phyloP scores from a whole-genome alignment of 768 basidiomycete genomes.

The Tephrocybe sp. region DNA sequence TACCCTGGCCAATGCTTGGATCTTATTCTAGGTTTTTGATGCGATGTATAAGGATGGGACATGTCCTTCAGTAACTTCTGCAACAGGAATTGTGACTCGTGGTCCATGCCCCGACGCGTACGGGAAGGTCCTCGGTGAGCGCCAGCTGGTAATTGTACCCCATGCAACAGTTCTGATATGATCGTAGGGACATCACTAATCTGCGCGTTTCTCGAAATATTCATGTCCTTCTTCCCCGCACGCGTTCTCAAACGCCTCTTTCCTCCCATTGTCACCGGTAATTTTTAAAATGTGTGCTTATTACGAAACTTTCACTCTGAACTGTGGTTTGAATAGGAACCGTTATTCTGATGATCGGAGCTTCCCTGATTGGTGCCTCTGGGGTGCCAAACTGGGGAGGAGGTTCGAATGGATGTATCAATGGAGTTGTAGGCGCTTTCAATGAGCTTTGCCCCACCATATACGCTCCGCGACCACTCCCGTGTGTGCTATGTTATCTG shows the following conservation, averaged over 20 bases:
- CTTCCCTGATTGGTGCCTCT: slow-evolving; percentile 69
- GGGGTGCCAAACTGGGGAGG: slow-evolving; percentile 85
- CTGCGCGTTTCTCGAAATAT: slow-evolving; percentile 80
- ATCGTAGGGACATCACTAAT: slow-evolving; percentile 66
- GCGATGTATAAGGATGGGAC: slow-evolving; percentile 79
- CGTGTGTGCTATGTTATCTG: slow-evolving; percentile 30
- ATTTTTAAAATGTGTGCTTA: slow-evolving; percentile 1
- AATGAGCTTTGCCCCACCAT: slow-evolving; percentile 74
- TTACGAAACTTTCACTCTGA: background rate
- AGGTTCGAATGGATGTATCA: slow-evolving; percentile 69
- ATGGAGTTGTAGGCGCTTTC: slow-evolving; percentile 59
- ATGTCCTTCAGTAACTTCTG: slow-evolving; percentile 55
- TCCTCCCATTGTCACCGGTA: slow-evolving; percentile 78
- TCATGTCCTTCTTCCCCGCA: slow-evolving; percentile 70
- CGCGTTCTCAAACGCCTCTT: slow-evolving; percentile 63
- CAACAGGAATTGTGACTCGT: slow-evolving; percentile 59
- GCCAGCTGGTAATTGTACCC: background rate
- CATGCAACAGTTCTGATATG: background rate
- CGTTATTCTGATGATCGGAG: slow-evolving; percentile 79
- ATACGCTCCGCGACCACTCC: slow-evolving; percentile 65
- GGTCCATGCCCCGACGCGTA: slow-evolving; percentile 77
- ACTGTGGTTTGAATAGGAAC: slow-evolving; percentile 42
- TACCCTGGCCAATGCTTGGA: background rate
- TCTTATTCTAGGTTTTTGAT: slow-evolving; percentile 56
- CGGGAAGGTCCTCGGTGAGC: slow-evolving; percentile 68